Conservation (phyloP, 2,329 filamentous ascomycete species). For the Fusarium albosuccineum region DNA sequence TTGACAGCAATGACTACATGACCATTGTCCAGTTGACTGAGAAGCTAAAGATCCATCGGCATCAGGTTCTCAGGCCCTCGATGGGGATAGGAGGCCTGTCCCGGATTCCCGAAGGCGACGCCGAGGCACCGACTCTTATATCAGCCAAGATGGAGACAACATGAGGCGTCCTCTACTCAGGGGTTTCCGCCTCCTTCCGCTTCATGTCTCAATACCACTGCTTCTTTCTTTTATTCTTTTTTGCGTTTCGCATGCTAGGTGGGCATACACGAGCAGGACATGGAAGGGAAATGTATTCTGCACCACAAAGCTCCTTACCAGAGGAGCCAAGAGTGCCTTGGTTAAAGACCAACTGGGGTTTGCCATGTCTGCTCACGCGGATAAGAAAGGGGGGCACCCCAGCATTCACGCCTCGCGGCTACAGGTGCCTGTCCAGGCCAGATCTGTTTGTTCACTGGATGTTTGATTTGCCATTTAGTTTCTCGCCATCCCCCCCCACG, state of each 20-base stretch:
- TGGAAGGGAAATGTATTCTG: neutral
- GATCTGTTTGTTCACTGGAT: slow-evolving; percentile 9
- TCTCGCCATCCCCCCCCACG: neutral
- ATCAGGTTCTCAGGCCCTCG: slow-evolving; percentile 49
- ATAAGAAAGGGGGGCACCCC: slow-evolving; percentile 4
- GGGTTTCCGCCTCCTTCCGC: slow-evolving; percentile 20
- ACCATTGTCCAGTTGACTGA: slow-evolving; percentile 86
- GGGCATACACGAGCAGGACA: neutral
- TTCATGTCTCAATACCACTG: slow-evolving; percentile 25
- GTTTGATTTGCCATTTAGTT: slow-evolving; percentile 3
- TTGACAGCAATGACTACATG: slow-evolving; percentile 82
- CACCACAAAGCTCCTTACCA: neutral
- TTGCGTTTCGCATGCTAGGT: too few species aligned
- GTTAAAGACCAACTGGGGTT: slow-evolving; percentile 11
- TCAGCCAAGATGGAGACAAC: slow-evolving; percentile 49
- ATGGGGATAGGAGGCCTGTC: slow-evolving; percentile 66
- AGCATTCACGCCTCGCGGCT: slow-evolving; percentile 10
- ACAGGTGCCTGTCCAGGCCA: slow-evolving; percentile 7
- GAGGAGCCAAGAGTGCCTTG: slow-evolving; percentile 9
- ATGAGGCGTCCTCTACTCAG: slow-evolving; percentile 28
- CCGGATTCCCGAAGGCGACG: slow-evolving; percentile 69
- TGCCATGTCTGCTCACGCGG: slow-evolving; percentile 25
- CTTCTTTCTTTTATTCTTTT: slow-evolving; percentile 28
- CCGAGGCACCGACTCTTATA: slow-evolving; percentile 57
- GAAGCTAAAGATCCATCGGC: slow-evolving; percentile 80